Evolutionary conservation across 1,139 yeast species (phyloP), one percentile per base, ranked within the genome.

Genomic region (Geotrichum europaeum): DNA sequence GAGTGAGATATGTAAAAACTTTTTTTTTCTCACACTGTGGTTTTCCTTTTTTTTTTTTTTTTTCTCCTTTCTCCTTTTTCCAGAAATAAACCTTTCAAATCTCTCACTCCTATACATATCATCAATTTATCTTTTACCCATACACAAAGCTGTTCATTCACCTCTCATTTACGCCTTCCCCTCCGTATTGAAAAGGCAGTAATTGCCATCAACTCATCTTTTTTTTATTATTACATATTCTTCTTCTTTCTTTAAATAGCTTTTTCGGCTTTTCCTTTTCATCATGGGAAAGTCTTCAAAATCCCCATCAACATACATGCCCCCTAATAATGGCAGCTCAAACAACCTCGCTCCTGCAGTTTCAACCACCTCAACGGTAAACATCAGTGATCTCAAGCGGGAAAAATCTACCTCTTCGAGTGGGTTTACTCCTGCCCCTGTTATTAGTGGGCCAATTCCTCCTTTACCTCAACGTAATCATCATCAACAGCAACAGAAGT

Each of bases 401-500:
- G 61, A 58, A 32, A 54, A 51, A 25, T 55, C 61, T 5, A 13
- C 58, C 20, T 30, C 52, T 15, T 43, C 56, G 12, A 53, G 50
- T 34, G 43, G 54, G 18, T 59, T 59, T 47, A 59, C 56, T 10
- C 62, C 60, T 9, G 49, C 59, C 15, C 30, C 59, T 34, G 59
- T 52, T 25, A 59, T 56, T 4, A 59, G 62, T 49, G 59, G 62
- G 9, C 59, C 62, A 30, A 47, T 59, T 15, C 59, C 59, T 6
- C 57, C 62, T 15, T 43, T 56, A 47, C 59, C 62, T 5, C 47
- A 58, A 49, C 50, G 55, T 32, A 49, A 22, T 45, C 57, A 49
- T 20, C 57, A 53, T 34, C 51, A 49, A 24, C 60, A 54, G 34
- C 55, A 52, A 5, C 24, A 22, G 12, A 28, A 15, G 40, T 12